Percentiles rank a stretch among this genome's conserved stretches.
phyloP scores from a whole-genome alignment of 768 basidiomycete genomes.

The Phallus indusiatus region DNA sequence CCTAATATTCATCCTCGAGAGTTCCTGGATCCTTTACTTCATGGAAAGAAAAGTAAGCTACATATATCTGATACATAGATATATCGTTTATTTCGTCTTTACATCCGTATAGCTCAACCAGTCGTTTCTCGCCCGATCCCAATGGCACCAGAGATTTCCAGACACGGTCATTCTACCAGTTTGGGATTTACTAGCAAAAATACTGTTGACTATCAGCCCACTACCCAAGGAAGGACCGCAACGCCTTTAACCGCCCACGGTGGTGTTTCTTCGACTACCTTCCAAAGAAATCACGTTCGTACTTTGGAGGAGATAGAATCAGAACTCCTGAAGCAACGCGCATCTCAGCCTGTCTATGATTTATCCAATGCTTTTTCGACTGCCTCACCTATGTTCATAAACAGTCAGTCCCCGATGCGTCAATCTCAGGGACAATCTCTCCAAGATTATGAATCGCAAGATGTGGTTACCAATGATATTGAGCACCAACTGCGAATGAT shows the following conservation, averaged over 20 bases:
- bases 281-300: conserved; percentile 31
- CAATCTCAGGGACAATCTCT: conserved; percentile 64
- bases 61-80: background rate
- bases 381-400: background rate
- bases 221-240: conserved; percentile 25
- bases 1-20: background rate
- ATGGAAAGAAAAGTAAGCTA: background rate
- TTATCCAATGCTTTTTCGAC: conserved; percentile 6
- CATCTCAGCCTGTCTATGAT: conserved; percentile 24
- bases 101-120: background rate
- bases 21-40: conserved; percentile 3
- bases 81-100: background rate
- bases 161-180: conserved; percentile 50
- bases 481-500: conserved; percentile 10
- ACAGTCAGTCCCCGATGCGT: conserved; percentile 45
- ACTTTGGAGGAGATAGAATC: conserved; percentile 78
- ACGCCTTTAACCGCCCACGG: conserved; percentile 1
- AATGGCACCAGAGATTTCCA: conserved; percentile 76
- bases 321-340: conserved; percentile 46
- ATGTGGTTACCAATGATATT: conserved; percentile 2
- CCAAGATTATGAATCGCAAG: conserved; percentile 53
- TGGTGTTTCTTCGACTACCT: background rate
- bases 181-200: background rate
- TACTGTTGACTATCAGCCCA: conserved; percentile 21
- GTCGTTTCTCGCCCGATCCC: conserved; percentile 32